phyloP scores from a whole-genome alignment of 2,329 filamentous ascomycete species.

The Fusarium siculi region DNA sequence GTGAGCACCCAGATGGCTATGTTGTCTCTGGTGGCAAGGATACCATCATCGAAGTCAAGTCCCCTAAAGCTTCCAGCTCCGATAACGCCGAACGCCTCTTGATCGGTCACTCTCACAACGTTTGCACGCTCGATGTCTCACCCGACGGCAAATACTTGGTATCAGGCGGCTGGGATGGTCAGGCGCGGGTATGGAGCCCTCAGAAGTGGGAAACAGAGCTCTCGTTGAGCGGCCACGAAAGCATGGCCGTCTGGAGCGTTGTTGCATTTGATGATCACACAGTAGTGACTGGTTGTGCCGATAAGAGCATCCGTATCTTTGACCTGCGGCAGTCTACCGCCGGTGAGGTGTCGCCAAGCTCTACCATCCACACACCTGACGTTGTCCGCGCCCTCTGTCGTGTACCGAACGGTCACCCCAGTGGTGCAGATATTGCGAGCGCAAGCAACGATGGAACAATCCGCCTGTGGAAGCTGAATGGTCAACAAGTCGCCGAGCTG shows the following conservation, averaged over 20 bases:
- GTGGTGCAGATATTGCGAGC: constrained; percentile 91
- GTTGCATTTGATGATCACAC: constrained; percentile 82
- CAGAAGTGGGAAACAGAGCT: constrained; percentile 83
- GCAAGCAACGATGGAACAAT: constrained; percentile 93
- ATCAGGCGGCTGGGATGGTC: constrained; percentile 93
- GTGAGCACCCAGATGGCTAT: constrained; percentile 78
- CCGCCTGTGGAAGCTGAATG: constrained; percentile 85
- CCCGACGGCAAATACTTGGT: constrained; percentile 79
- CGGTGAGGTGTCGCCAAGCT: constrained; percentile 62
- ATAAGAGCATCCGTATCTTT: constrained; percentile 89
- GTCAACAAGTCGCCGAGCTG: constrained; percentile 79
- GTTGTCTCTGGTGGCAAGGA: constrained; percentile 91
- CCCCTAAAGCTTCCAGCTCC: constrained; percentile 71
- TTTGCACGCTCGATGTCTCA: constrained; percentile 86
- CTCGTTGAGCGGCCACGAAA: constrained; percentile 79
- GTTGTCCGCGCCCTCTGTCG: constrained; percentile 90
- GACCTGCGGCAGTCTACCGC: constrained; percentile 71
- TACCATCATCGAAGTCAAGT: constrained; percentile 89
- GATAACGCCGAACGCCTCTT: constrained; percentile 88
- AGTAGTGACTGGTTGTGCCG: constrained; percentile 91
- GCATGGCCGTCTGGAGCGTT: constrained; percentile 87
- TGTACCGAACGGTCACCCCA: constrained; percentile 79
- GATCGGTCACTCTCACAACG: constrained; percentile 86
- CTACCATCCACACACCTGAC: constrained; percentile 74
- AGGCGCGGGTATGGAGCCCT: constrained; percentile 87